phyloP scores from a whole-genome alignment of 345 rosid genomes.

The thale cress (Arabidopsis thaliana) region TAIR10.1 NC_003075.7:7517001-7517500 shows the following conservation, averaged over 20 bases:
- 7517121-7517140: not conserved
- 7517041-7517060: not conserved
- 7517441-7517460: constrained; percentile 9
- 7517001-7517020: not conserved
- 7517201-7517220: constrained; percentile 19
- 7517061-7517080: not conserved
- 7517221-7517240: constrained; percentile 27
- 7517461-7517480: constrained; percentile 76
- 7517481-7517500: constrained; percentile 78
- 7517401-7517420: constrained; percentile 4
- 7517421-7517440: not conserved
- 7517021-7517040: no score
- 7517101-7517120: no score
- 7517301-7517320: constrained; percentile 63
- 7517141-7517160: not conserved
- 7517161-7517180: not conserved
- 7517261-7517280: not conserved
- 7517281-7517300: constrained; percentile 17
- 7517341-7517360: constrained; percentile 84
- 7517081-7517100: no score
- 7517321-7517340: constrained; percentile 91
- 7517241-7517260: not conserved
- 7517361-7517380: constrained; percentile 81
- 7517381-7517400: constrained; percentile 59
- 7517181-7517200: not conserved